These are phyloP conservation scores for Emericellopsis terricola DNA, from an alignment of 495 filamentous ascomycete genomes.

Conservation along the genomic window DNA sequence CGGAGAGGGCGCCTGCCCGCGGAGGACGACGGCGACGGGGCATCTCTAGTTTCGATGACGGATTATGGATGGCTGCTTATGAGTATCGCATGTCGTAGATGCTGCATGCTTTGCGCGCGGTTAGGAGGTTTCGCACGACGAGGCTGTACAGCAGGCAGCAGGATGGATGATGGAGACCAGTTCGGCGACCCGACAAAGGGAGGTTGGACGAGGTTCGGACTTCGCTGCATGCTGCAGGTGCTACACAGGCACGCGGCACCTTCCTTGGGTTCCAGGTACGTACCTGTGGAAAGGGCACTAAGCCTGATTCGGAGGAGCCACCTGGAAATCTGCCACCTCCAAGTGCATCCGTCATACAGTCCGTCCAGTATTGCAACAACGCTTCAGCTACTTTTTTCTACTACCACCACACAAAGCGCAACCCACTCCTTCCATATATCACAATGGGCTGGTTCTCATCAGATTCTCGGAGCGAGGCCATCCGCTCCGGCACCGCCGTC, in stretches of 20 bases:
- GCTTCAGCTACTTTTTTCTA: no score
- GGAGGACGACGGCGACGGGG: constrained; percentile 60
- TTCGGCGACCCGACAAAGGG: neutral
- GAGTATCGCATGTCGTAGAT: neutral
- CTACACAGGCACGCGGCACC: no score
- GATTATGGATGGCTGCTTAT: neutral
- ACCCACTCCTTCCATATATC: constrained; percentile 12
- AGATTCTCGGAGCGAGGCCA: constrained; percentile 31
- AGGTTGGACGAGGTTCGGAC: neutral
- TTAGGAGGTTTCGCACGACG: no score
- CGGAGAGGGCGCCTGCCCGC: constrained; percentile 59
- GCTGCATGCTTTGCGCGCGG: neutral
- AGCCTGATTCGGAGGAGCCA: no score
- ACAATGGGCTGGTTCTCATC: constrained; percentile 25
- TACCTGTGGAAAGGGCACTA: no score
- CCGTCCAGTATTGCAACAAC: no score
- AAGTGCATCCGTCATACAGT: no score
- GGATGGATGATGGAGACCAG: constrained; percentile 1
- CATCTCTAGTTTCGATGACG: constrained; percentile 22
- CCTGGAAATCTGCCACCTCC: no score
- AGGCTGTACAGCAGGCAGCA: no score
- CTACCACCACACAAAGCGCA: neutral
- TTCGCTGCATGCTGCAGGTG: no score
- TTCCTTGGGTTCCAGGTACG: no score
- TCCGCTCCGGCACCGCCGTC: constrained; percentile 43